phyloP scores from a whole-genome alignment of 768 basidiomycete species.

The Suillus bovinus region DNA sequence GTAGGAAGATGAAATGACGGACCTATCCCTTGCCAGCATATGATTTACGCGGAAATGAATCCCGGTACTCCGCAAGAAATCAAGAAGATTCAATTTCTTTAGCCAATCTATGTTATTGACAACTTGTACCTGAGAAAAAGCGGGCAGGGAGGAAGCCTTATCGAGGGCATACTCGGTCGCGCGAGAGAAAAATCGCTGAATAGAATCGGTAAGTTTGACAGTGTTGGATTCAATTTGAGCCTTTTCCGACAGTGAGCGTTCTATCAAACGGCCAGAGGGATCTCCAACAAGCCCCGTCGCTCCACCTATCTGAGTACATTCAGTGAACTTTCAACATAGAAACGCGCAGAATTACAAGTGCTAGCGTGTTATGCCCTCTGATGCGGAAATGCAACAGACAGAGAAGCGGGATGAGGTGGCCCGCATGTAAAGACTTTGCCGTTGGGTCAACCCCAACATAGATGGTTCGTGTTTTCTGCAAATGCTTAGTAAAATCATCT shows the following conservation, averaged over 20 bases:
- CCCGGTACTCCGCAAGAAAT: constrained; percentile 84
- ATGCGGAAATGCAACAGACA: constrained; percentile 85
- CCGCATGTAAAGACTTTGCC: constrained; percentile 86
- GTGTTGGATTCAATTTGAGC: constrained; percentile 69
- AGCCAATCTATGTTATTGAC: constrained; percentile 82
- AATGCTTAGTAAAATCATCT: constrained; percentile 42
- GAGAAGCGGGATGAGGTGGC: constrained; percentile 89
- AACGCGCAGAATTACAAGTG: constrained; percentile 60
- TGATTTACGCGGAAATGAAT: constrained; percentile 78
- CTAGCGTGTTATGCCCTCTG: constrained; percentile 79
- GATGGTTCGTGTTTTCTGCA: constrained; percentile 46
- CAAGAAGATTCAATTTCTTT: constrained; percentile 66
- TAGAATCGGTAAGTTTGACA: constrained; percentile 54
- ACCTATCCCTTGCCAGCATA: constrained; percentile 94
- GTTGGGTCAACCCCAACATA: constrained; percentile 96
- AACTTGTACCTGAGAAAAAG: constrained; percentile 37
- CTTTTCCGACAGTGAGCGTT: constrained; percentile 68
- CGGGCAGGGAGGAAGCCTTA: constrained; percentile 20
- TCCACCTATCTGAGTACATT: constrained; percentile 77
- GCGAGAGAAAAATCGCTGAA: constrained; percentile 71
- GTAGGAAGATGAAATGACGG: constrained; percentile 17
- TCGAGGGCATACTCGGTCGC: constrained; percentile 62
- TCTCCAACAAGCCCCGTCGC: constrained; percentile 97
- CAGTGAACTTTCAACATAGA: not conserved
- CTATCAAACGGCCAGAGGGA: constrained; percentile 85